These are phyloP conservation scores for Mycosphaerelloides madeirae DNA, from an alignment of 2,329 filamentous ascomycete species.

Conservation along the genomic window DNA sequence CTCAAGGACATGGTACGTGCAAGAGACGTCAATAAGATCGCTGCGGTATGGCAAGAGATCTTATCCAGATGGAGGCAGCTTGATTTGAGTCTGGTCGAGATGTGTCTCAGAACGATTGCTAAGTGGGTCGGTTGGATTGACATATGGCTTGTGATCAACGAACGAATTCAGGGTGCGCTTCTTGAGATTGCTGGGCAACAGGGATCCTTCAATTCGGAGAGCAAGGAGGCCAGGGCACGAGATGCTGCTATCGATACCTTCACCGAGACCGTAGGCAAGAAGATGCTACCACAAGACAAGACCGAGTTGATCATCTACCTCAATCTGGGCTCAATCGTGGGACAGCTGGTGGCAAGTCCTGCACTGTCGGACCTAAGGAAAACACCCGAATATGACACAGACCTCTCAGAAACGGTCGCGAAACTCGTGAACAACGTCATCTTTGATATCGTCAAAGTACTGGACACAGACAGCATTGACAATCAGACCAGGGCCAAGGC, in stretches of 20 bases:
- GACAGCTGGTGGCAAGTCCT: conserved; percentile 78
- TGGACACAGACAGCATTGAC: conserved; percentile 65
- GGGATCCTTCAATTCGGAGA: conserved; percentile 56
- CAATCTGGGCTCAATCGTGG: conserved; percentile 78
- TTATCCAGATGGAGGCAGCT: conserved; percentile 67
- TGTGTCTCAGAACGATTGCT: conserved; percentile 85
- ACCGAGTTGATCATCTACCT: conserved; percentile 89
- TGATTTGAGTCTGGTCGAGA: conserved; percentile 70
- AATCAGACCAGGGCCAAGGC: conserved; percentile 66
- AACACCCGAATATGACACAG: conserved; percentile 86
- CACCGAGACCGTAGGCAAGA: conserved; percentile 94
- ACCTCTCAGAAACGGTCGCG: conserved; percentile 89
- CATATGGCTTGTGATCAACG: conserved; percentile 86
- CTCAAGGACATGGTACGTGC: conserved; percentile 86
- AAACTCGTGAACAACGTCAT: conserved; percentile 91
- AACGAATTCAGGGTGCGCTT: conserved; percentile 77
- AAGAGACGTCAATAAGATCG: conserved; percentile 83
- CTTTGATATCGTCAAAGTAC: conserved; percentile 77
- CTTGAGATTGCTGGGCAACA: conserved; percentile 79
- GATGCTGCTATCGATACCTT: conserved; percentile 92
- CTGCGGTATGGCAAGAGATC: conserved; percentile 86
- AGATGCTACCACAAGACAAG: conserved; percentile 93
- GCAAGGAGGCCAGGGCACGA: conserved; percentile 65
- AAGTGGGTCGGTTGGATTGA: conserved; percentile 99
- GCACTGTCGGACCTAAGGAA: conserved; percentile 72